phyloP scores from a whole-genome alignment of 331 rosid species.

The Quercus tomentella region DNA sequence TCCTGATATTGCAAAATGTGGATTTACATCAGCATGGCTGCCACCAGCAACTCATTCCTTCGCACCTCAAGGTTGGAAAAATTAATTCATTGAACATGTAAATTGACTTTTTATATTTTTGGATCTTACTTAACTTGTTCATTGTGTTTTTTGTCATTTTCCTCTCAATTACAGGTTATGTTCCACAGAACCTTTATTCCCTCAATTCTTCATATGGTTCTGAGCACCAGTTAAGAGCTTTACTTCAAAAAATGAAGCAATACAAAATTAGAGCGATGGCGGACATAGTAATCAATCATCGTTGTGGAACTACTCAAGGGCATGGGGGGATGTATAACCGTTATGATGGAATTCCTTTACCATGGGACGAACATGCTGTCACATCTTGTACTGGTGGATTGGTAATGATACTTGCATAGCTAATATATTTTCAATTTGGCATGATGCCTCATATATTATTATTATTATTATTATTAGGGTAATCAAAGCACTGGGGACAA shows the following conservation, averaged over 20 bases:
- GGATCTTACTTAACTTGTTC: background rate
- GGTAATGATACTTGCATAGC: constrained; percentile 37
- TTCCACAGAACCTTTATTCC: constrained; percentile 86
- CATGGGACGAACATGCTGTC: constrained; percentile 85
- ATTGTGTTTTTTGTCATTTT: background rate
- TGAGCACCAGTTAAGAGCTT: constrained; percentile 58
- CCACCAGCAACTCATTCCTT: constrained; percentile 80
- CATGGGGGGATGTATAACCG: constrained; percentile 84
- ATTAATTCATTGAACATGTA: background rate
- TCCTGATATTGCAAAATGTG: constrained; percentile 64
- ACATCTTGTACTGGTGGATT: constrained; percentile 85
- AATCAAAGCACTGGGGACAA: constrained; percentile 66
- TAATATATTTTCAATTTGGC: background rate
- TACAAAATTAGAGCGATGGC: constrained; percentile 76
- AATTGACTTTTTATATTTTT: constrained; percentile 6
- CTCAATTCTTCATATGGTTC: constrained; percentile 76
- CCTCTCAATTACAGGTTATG: constrained; percentile 52
- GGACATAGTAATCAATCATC: constrained; percentile 88
- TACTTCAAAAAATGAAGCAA: constrained; percentile 75
- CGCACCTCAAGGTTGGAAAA: constrained; percentile 63
- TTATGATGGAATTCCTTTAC: constrained; percentile 76
- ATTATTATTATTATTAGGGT: constrained; percentile 38
- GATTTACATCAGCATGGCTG: constrained; percentile 81
- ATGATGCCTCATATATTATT: background rate
- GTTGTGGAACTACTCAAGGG: constrained; percentile 73